Conservation (phyloP, 208 protist genomes). For the Acanthamoeba royreba region DNA sequence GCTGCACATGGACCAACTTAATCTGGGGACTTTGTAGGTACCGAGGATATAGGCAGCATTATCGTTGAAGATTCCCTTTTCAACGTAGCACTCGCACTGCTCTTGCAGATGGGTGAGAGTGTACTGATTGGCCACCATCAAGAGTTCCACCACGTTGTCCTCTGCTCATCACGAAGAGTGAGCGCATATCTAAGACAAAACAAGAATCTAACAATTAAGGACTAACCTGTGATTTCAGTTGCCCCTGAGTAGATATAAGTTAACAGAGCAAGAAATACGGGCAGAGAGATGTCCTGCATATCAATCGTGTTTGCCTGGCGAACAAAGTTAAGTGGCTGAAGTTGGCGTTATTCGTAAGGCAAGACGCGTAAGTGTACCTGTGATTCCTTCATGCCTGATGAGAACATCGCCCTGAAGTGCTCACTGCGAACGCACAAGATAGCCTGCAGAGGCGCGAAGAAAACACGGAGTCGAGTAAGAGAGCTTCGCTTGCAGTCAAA, state of each 20-base stretch:
- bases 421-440: not conserved
- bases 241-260: not conserved
- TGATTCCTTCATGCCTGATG: slow-evolving; percentile 18
- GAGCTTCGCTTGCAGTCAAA: no score
- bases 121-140: not conserved
- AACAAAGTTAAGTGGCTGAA: no score
- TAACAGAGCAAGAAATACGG: not conserved
- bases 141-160: not conserved
- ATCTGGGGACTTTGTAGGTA: not conserved
- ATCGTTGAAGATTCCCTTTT: not conserved
- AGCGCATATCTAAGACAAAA: no score
- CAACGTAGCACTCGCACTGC: not conserved
- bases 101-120: not conserved
- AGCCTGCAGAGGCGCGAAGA: not conserved
- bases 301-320: not conserved
- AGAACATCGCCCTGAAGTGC: slow-evolving; percentile 23
- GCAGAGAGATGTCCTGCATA: not conserved
- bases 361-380: no score
- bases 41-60: slow-evolving; percentile 1
- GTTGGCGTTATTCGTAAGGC: no score
- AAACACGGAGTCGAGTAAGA: not conserved
- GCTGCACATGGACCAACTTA: no score
- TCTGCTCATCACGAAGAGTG: not conserved
- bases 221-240: not conserved
- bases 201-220: no score